Evolutionary conservation across 768 basidiomycete genomes (phyloP), one percentile per base, ranked within the genome.

Genomic region (Antrodiella citrinella): DNA sequence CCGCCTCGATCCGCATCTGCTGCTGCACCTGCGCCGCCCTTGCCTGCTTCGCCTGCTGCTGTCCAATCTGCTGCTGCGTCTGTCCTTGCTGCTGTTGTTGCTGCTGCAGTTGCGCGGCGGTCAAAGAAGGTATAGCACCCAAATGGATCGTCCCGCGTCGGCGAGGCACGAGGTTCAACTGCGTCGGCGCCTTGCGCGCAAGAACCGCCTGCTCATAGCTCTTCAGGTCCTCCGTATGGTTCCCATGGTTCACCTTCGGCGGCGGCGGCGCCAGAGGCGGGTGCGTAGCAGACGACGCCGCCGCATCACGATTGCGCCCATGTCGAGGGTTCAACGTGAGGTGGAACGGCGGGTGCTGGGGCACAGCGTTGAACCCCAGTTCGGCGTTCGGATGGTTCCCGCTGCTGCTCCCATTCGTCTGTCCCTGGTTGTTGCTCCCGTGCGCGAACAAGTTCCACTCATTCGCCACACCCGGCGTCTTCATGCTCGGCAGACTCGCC

Each of bases 191-290:
- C 59, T 75, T 81, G 47, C 84, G 71, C 25, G 86, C 85, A 48
- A 86, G 65, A 13, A 89, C 80, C 3, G 87, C 87, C 39, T 83
- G 84, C 60, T 87, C 83, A 51, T 90, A 90, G 50, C 77, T 77
- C 51, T 75, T 69, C 53, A 90, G 55, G 57, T 89, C 86, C 12
- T 90, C 86, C 40, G 70, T 59, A n/a, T n/a, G n/a, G n/a, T n/a
- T n/a, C n/a, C n/a, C n/a, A n/a, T n/a, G n/a, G n/a, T n/a, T n/a
- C n/a, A n/a, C n/a, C n/a, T n/a, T n/a, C n/a, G n/a, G n/a, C n/a
- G n/a, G n/a, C n/a, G n/a, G n/a, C n/a, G n/a, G n/a, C n/a, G n/a
- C n/a, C n/a, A n/a, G n/a, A n/a, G n/a, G n/a, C n/a, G n/a, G n/a
- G n/a, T n/a, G n/a, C n/a, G n/a, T n/a, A n/a, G n/a, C n/a, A n/a